Base-by-base conservation (phyloP, 768 basidiomycete genomes). In the Lactarius sanguifluus region DNA sequence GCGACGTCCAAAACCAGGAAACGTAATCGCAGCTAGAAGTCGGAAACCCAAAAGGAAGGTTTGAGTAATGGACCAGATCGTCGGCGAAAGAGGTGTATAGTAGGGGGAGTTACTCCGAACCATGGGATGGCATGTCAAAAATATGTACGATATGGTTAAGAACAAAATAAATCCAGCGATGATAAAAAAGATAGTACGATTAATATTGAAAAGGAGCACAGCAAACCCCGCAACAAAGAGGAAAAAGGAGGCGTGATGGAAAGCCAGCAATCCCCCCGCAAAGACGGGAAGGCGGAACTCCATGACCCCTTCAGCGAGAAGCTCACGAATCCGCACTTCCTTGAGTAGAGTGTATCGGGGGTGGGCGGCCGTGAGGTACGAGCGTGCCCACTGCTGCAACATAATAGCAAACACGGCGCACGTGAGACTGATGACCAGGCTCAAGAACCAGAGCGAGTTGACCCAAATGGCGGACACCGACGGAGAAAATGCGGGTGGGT, bases 321-420 rank as follows among this genome's bases (percentile, higher is more conserved):
- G 5, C 47, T 50, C 47, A 13, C 47, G 47, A 20, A 50, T 50
- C 25, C 47, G 47, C 0, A n/a, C 47, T 23, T 50, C 23, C 12
- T 50, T 50, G 47, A 50, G 47, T 13, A 50, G 47, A 23, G 47
- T 50, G 47, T 50, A 12, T 9, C 47, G 47, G 10, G 47, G 12
- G 47, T 25, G 47, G 47, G 12, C 10, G 4, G 47, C 20, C 23
- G 47, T 50, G 13, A 50, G 47, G 2, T 50, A 50, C 23, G 20
- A 50, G 47, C 23, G 47, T 50, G 47, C 47, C 47, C 47, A 50
- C 47, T 50, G 47, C 47, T 50, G 47, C 47, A 50, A 50, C 47
- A 50, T 13, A 25, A 50, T 50, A 13, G 47, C 47, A 15, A 50
- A 50, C 47, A 50, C n/a, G 47, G 47, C 47, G 13, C 47, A 50